Evolutionary conservation across 352 stramenopile genomes (phyloP).

Genomic region (Pythium apleroticum): DNA sequence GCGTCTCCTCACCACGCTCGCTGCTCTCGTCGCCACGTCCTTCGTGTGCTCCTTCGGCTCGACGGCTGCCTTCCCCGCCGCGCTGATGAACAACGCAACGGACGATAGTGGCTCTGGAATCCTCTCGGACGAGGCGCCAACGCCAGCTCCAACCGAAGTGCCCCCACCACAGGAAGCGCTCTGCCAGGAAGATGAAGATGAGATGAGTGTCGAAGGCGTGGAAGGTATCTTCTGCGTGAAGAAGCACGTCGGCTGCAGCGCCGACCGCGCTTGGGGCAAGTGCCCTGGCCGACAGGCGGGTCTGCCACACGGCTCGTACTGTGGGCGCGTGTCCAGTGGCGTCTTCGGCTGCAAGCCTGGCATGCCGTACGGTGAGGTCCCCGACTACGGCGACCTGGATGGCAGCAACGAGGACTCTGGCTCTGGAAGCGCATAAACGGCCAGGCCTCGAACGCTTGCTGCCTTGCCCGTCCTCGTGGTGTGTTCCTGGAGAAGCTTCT

Average conservation of each 20-base stretch:
- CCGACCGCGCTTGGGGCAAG: slow-evolving; percentile 22
- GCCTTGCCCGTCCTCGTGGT: neutral
- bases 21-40: slow-evolving; percentile 1
- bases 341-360: slow-evolving; percentile 34
- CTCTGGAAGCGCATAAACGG: neutral
- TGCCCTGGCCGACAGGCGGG: slow-evolving; percentile 36
- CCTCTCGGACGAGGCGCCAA: neutral
- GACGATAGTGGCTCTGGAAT: neutral
- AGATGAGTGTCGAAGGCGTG: slow-evolving; percentile 42
- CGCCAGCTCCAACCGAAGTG: neutral
- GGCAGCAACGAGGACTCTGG: neutral
- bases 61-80: neutral
- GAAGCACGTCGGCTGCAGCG: slow-evolving; percentile 27
- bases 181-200: slow-evolving; percentile 8
- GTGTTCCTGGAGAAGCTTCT: neutral
- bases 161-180: slow-evolving; percentile 4
- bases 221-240: slow-evolving; percentile 37
- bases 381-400: slow-evolving; percentile 13
- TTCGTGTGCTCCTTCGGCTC: slow-evolving; percentile 2
- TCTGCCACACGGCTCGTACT: slow-evolving; percentile 40
- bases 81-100: neutral
- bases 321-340: slow-evolving; percentile 20
- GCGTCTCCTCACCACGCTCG: slow-evolving; percentile 6
- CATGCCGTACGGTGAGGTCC: slow-evolving; percentile 15
- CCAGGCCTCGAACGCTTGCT: neutral